phyloP scores from a whole-genome alignment of 2,329 filamentous ascomycete species.

The Thelonectria discophora region DNA sequence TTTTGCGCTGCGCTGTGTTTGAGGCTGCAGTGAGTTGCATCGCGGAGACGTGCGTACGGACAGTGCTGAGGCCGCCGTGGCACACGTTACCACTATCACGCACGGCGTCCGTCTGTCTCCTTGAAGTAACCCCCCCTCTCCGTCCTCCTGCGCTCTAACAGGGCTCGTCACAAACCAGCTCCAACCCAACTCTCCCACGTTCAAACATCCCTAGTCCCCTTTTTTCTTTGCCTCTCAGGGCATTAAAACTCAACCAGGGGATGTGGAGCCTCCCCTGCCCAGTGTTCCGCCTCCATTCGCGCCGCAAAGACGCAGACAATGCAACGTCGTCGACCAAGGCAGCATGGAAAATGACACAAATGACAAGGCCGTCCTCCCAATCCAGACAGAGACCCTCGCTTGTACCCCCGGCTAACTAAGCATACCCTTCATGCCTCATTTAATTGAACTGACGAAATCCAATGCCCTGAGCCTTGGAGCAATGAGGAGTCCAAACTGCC shows the following conservation, averaged over 20 bases:
- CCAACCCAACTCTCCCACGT: neutral
- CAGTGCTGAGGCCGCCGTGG: neutral
- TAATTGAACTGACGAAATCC: too few species aligned
- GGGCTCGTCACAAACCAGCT: slow-evolving; percentile 2
- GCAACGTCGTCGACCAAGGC: neutral
- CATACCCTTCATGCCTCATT: neutral
- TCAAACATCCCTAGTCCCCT: neutral
- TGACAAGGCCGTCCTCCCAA: neutral
- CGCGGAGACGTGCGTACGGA: neutral
- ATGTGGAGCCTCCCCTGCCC: too few species aligned
- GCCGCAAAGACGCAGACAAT: neutral
- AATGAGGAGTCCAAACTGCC: too few species aligned
- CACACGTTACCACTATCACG: neutral
- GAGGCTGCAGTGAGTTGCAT: neutral
- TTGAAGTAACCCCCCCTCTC: neutral
- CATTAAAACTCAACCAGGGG: slow-evolving; percentile 1
- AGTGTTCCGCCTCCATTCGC: too few species aligned
- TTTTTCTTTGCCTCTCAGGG: slow-evolving; percentile 3
- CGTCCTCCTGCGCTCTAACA: neutral
- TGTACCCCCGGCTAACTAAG: neutral
- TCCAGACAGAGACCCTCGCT: neutral
- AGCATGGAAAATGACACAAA: neutral
- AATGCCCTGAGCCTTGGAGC: too few species aligned
- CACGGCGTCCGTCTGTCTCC: too few species aligned
- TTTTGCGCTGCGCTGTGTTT: neutral